Evolutionary conservation across 2,329 filamentous ascomycete species (phyloP).

Genomic region (Aspergillus luchuensis): DNA sequence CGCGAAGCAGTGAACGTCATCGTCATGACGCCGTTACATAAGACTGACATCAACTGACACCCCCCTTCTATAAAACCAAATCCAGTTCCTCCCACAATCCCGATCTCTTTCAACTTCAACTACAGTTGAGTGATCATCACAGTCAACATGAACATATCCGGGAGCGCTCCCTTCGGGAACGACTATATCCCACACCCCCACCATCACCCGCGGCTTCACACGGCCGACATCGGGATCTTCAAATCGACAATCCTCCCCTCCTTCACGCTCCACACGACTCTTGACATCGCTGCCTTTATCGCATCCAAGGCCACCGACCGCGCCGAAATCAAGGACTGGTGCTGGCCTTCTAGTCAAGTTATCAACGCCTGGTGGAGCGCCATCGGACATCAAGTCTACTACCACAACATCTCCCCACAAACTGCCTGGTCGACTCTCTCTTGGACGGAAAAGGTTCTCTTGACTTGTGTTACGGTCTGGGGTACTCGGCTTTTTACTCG

Average conservation of each 20-base stretch:
- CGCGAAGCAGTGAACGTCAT: background rate
- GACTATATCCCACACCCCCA: background rate
- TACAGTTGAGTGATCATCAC: background rate
- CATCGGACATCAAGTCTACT: conserved; percentile 54
- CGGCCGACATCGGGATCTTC: conserved; percentile 52
- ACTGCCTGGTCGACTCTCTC: conserved; percentile 53
- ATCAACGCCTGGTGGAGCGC: conserved; percentile 64
- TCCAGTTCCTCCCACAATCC: background rate
- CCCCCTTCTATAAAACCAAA: conserved; percentile 2
- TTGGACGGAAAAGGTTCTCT: conserved; percentile 58
- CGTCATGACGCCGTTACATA: conserved; percentile 20
- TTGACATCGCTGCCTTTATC: conserved; percentile 56
- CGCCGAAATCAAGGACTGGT: conserved; percentile 63
- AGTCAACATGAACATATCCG: conserved; percentile 12
- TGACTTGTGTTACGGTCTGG: conserved; percentile 61
- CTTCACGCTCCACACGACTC: conserved; percentile 55
- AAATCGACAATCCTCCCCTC: conserved; percentile 58
- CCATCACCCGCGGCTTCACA: conserved; percentile 6
- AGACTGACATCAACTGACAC: conserved; percentile 23
- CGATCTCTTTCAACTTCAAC: background rate
- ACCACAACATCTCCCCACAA: conserved; percentile 49
- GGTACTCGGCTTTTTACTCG: conserved; percentile 59
- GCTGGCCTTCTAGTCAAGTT: conserved; percentile 59
- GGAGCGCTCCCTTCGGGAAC: conserved; percentile 7
- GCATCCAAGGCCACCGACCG: conserved; percentile 55